phyloP scores from a whole-genome alignment of 1,139 yeast genomes.

The Torulaspora globosa region DNA sequence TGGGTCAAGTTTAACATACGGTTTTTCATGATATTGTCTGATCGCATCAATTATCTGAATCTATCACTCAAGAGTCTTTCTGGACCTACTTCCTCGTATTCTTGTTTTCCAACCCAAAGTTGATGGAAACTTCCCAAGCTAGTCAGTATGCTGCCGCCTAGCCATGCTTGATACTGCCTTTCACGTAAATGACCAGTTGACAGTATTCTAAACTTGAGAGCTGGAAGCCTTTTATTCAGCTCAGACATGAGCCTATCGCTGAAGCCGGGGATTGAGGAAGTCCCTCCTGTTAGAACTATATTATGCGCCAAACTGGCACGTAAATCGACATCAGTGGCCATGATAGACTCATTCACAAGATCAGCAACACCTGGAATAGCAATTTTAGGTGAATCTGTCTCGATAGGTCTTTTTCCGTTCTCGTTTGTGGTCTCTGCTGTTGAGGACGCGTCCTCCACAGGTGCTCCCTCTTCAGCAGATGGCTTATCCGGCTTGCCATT shows the following conservation, averaged over 20 bases:
- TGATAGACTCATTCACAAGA: conserved; percentile 65
- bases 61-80: conserved; percentile 72
- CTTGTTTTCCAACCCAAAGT: conserved; percentile 89
- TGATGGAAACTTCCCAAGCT: conserved; percentile 96
- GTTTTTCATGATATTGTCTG: conserved; percentile 3
- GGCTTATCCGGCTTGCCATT: conserved; percentile 35
- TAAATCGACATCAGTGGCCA: conserved; percentile 77
- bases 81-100: conserved; percentile 87
- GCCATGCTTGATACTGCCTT: conserved; percentile 85
- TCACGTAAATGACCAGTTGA: conserved; percentile 84
- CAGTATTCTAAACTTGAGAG: conserved; percentile 83
- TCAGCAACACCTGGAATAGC: conserved; percentile 56
- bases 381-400: conserved; percentile 20
- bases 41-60: conserved; percentile 47
- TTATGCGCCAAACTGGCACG: conserved; percentile 89
- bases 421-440: conserved; percentile 28
- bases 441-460: conserved; percentile 30
- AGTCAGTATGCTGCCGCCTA: conserved; percentile 90
- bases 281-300: conserved; percentile 86
- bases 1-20: conserved; percentile 1
- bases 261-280: conserved; percentile 81
- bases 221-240: conserved; percentile 70
- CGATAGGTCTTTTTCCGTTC: conserved; percentile 35
- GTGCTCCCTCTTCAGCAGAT: conserved; percentile 30
- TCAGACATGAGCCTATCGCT: conserved; percentile 79